Percentiles rank a stretch among this genome's conserved stretches.
Conservation (phyloP, 164 flowering plant species). For the Malania oleifera region DNA sequence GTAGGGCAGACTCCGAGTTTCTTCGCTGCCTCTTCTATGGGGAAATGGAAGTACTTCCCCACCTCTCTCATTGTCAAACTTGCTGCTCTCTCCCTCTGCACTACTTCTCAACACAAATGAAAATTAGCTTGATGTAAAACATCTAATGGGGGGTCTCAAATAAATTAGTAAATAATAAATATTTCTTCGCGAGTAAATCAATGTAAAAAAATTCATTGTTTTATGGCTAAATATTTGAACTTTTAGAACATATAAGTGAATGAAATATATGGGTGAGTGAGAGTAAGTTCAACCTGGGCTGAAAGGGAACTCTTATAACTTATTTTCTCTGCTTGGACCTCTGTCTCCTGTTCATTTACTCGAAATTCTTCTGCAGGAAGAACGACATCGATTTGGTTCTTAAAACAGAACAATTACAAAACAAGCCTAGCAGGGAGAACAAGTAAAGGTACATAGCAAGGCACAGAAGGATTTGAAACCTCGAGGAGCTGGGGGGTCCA, state of each 20-base stretch:
- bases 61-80: slow-evolving; percentile 38
- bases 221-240: no score
- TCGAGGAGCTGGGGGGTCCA: slow-evolving; percentile 2
- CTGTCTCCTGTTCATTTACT: neutral
- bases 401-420: no score
- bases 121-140: neutral
- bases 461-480: neutral
- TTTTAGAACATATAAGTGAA: no score
- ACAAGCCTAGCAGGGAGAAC: no score
- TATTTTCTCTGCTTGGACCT: slow-evolving; percentile 5
- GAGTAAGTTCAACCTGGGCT: slow-evolving; percentile 21
- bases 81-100: slow-evolving; percentile 51
- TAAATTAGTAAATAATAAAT: neutral
- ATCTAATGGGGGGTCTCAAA: neutral
- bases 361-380: neutral
- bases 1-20: slow-evolving; percentile 40
- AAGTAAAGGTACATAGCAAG: neutral
- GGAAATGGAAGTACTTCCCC: slow-evolving; percentile 37
- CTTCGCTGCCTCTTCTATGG: slow-evolving; percentile 40
- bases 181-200: no score
- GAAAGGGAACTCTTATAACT: slow-evolving; percentile 14
- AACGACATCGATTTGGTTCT: no score
- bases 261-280: neutral
- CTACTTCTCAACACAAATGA: neutral
- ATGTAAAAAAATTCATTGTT: no score